Conservation (phyloP, 805 yeast genomes). For the Candida nitratophila region DNA sequence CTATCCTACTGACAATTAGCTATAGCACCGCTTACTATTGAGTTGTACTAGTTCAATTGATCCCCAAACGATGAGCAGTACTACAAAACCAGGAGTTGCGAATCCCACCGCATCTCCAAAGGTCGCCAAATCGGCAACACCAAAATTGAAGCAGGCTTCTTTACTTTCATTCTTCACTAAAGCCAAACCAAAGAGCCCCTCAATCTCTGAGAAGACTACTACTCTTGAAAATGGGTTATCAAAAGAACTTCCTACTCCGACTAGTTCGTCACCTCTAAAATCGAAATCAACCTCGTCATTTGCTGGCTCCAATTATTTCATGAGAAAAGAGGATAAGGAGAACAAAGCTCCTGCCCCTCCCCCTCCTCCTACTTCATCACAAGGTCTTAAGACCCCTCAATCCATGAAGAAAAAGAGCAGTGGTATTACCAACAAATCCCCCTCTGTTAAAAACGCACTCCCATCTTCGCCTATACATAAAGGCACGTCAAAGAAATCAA, state of each 20-base stretch:
- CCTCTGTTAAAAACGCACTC: not conserved
- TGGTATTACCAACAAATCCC: too few relatives aligned
- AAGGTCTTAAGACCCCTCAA: slow-evolving; percentile 1
- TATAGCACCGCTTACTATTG: too few relatives aligned
- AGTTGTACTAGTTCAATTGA: too few relatives aligned
- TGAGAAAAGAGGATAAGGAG: not conserved
- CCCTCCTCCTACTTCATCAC: not conserved
- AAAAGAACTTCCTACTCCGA: slow-evolving; percentile 17
- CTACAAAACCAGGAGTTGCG: too few relatives aligned
- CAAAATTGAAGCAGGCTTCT: slow-evolving; percentile 21
- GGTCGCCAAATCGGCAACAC: slow-evolving; percentile 3
- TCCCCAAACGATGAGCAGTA: too few relatives aligned
- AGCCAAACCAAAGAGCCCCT: not conserved
- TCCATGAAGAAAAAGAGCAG: not conserved
- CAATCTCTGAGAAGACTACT: too few relatives aligned
- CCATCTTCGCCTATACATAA: slow-evolving; percentile 13
- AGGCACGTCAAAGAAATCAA: slow-evolving; percentile 9
- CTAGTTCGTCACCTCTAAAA: slow-evolving; percentile 13
- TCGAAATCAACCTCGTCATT: slow-evolving; percentile 1
- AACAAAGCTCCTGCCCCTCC: not conserved
- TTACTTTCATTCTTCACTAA: slow-evolving; percentile 24
- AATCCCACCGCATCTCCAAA: too few relatives aligned
- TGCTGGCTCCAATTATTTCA: not conserved
- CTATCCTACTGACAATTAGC: too few relatives aligned
- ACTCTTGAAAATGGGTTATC: too few relatives aligned